phyloP scores from a whole-genome alignment of 495 filamentous ascomycete species.

The Alectoria sarmentosa region DNA sequence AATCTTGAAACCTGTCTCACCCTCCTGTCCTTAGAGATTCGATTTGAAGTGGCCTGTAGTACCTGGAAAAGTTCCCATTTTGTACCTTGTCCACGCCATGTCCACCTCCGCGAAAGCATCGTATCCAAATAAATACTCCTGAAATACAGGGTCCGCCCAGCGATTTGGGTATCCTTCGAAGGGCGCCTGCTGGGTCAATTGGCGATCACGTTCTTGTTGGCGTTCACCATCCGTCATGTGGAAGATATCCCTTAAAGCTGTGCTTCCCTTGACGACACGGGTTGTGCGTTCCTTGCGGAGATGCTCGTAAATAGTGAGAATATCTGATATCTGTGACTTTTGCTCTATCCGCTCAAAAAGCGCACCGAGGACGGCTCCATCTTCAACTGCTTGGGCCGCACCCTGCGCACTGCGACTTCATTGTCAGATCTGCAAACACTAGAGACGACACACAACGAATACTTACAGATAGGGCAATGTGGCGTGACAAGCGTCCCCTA shows the following conservation, averaged over 20 bases:
- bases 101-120: constrained; percentile 41
- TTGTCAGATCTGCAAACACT: constrained; percentile 2
- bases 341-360: constrained; percentile 38
- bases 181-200: constrained; percentile 33
- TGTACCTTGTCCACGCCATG: constrained; percentile 32
- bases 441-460: neutral
- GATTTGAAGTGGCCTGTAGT: constrained; percentile 12
- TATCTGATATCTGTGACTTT: constrained; percentile 35
- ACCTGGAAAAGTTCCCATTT: constrained; percentile 11
- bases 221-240: constrained; percentile 49
- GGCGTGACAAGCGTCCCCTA: constrained; percentile 65
- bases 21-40: neutral
- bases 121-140: constrained; percentile 42
- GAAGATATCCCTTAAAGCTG: constrained; percentile 42
- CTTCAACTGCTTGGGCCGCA: constrained; percentile 48
- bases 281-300: constrained; percentile 45
- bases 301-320: constrained; percentile 41
- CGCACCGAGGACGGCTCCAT: constrained; percentile 46
- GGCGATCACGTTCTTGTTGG: constrained; percentile 44
- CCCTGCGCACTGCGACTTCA: constrained; percentile 36
- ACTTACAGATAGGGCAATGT: constrained; percentile 51
- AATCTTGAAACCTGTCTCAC: neutral
- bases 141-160: constrained; percentile 45
- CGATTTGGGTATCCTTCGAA: constrained; percentile 38
- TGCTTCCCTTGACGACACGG: constrained; percentile 45